Percentiles rank a stretch among this genome's conserved stretches.
phyloP scores from a whole-genome alignment of 441 rosid genomes.

The Cnidoscolus chayamansa region DNA sequence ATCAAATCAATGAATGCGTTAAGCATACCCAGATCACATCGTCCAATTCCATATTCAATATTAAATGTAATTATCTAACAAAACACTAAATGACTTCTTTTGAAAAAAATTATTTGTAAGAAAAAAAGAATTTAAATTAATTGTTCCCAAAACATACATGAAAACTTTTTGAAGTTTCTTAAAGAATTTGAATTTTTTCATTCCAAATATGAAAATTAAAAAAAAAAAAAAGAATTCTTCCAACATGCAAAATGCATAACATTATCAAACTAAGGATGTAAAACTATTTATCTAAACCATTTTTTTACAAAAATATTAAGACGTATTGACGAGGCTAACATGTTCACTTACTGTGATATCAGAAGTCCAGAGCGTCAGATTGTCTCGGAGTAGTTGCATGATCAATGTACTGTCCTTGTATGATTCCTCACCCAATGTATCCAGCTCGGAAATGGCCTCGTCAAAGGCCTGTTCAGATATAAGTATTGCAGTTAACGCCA shows the following conservation, averaged over 20 bases:
- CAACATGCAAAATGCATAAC: background rate
- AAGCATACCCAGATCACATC: background rate
- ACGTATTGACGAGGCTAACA: background rate
- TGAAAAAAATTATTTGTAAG: too few relatives aligned
- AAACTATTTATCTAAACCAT: background rate
- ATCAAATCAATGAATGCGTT: background rate
- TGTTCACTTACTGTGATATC: slow-evolving; percentile 53
- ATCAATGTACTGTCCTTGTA: slow-evolving; percentile 94
- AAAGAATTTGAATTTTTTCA: too few relatives aligned
- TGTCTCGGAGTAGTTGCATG: slow-evolving; percentile 96
- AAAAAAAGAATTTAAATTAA: too few relatives aligned
- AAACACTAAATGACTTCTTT: background rate
- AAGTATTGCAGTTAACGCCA: background rate
- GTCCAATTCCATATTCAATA: background rate
- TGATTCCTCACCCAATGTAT: slow-evolving; percentile 89
- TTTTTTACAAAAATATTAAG: background rate
- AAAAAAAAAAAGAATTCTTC: too few relatives aligned
- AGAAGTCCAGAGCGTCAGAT: slow-evolving; percentile 93
- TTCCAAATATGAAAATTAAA: too few relatives aligned
- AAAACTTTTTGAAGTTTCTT: too few relatives aligned
- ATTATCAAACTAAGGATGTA: background rate
- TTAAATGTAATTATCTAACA: background rate
- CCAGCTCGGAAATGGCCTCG: slow-evolving; percentile 92
- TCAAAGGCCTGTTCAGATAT: slow-evolving; percentile 66
- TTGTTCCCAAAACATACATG: too few relatives aligned